These are phyloP conservation scores for Ogataea angusta DNA, from an alignment of 805 yeast genomes.

Conservation along the genomic window DNA sequence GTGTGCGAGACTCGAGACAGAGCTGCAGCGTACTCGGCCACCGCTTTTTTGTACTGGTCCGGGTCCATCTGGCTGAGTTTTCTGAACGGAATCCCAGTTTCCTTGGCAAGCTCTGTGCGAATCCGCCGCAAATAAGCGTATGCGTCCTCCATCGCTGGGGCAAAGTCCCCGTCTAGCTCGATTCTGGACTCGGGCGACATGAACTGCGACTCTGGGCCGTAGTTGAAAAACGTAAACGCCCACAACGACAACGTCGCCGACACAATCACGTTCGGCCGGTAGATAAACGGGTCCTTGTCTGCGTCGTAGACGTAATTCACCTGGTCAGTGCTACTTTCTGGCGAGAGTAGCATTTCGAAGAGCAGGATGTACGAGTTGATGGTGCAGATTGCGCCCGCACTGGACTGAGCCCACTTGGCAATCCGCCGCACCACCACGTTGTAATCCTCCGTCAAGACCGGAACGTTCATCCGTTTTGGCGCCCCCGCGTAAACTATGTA, in stretches of 20 bases:
- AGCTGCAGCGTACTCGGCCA: slow-evolving; percentile 35
- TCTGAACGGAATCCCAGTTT: slow-evolving; percentile 15
- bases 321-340: slow-evolving; percentile 25
- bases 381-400: slow-evolving; percentile 45
- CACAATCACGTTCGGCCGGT: slow-evolving; percentile 37
- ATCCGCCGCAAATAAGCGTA: slow-evolving; percentile 46
- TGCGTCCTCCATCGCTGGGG: slow-evolving; percentile 45
- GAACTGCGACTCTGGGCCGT: slow-evolving; percentile 47
- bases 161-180: slow-evolving; percentile 7
- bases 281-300: slow-evolving; percentile 29
- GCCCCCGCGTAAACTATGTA: slow-evolving; percentile 75
- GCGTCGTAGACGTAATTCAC: slow-evolving; percentile 34
- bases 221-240: slow-evolving; percentile 43
- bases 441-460: slow-evolving; percentile 51
- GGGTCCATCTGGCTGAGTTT: slow-evolving; percentile 1
- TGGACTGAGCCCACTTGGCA: slow-evolving; percentile 43
- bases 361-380: slow-evolving; percentile 55
- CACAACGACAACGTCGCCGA: slow-evolving; percentile 41
- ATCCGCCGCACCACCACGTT: slow-evolving; percentile 45
- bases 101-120: slow-evolving; percentile 33
- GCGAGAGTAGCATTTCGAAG: slow-evolving; percentile 50
- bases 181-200: slow-evolving; percentile 17
- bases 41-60: slow-evolving; percentile 11
- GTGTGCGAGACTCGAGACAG: slow-evolving; percentile 37
- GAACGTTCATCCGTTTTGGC: slow-evolving; percentile 67